A percentile compares a stretch with the other conserved stretches of the same genome.
Conservation (phyloP, 2,329 filamentous ascomycete species). For the Ceratocystiopsis brevicomis region DNA sequence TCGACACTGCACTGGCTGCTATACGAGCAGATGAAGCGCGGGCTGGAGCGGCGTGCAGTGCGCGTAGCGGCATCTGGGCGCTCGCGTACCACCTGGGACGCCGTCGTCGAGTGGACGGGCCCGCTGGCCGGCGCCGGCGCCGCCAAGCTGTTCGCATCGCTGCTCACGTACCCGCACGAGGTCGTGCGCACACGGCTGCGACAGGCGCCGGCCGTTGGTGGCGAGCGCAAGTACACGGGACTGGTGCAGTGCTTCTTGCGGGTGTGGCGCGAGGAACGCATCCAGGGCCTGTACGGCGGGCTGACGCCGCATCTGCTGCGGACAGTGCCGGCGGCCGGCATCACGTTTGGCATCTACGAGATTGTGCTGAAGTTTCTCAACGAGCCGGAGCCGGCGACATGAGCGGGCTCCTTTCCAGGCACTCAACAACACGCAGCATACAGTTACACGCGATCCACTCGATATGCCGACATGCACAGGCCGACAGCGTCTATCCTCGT, state of each 20-base stretch:
- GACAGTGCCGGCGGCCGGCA: conserved; percentile 79
- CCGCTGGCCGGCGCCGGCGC: conserved; percentile 62
- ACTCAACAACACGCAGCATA: not conserved
- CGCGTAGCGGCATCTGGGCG: conserved; percentile 37
- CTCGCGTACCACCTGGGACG: conserved; percentile 51
- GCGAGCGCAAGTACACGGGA: conserved; percentile 68
- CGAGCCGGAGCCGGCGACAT: conserved; percentile 1
- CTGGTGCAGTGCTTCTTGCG: conserved; percentile 74
- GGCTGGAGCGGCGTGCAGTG: conserved; percentile 46
- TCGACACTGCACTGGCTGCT: conserved; percentile 84
- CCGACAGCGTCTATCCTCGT: not conserved
- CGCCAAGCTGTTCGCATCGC: conserved; percentile 69
- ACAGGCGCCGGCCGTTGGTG: conserved; percentile 58
- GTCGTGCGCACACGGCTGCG: conserved; percentile 69
- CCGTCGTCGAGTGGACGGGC: conserved; percentile 57
- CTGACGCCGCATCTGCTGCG: conserved; percentile 81
- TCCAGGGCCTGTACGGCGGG: conserved; percentile 73
- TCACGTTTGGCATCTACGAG: conserved; percentile 87
- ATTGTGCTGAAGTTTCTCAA: conserved; percentile 10
- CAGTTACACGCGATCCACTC: too few species aligned
- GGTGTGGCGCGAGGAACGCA: conserved; percentile 74
- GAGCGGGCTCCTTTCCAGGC: not conserved
- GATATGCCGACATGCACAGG: not conserved
- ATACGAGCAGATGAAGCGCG: conserved; percentile 78
- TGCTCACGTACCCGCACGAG: conserved; percentile 86